phyloP scores from a whole-genome alignment of 1,284 basidiomycete genomes.

The Ustilago hordei region DNA sequence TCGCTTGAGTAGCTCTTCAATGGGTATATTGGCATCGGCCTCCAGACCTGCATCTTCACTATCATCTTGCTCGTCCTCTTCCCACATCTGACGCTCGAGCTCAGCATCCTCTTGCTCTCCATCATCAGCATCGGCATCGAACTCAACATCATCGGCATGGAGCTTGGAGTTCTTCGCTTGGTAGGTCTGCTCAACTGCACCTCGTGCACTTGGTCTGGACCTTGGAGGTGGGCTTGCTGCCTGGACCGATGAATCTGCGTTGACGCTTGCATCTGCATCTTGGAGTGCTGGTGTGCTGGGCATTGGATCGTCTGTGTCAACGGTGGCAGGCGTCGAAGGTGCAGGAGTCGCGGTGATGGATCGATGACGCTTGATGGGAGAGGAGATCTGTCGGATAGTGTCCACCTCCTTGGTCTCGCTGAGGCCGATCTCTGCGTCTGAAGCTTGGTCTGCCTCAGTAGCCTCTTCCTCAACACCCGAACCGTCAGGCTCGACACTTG shows the following conservation, averaged over 20 bases:
- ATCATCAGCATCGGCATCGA: slow-evolving; percentile 32
- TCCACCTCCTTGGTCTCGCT: slow-evolving; percentile 5
- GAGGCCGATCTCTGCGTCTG: background rate
- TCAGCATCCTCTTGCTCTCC: slow-evolving; percentile 62
- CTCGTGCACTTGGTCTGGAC: slow-evolving; percentile 18
- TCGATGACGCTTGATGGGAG: slow-evolving; percentile 13
- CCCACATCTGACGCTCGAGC: slow-evolving; percentile 66
- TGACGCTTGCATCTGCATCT: background rate
- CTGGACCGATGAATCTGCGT: background rate
- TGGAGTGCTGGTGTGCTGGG: slow-evolving; percentile 1
- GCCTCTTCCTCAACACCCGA: slow-evolving; percentile 28
- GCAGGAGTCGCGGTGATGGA: slow-evolving; percentile 17
- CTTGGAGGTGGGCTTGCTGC: slow-evolving; percentile 6
- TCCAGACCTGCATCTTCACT: slow-evolving; percentile 73
- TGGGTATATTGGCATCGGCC: slow-evolving; percentile 73
- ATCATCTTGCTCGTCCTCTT: slow-evolving; percentile 70
- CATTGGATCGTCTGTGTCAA: background rate
- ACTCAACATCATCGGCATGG: slow-evolving; percentile 41
- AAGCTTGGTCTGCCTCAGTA: slow-evolving; percentile 42
- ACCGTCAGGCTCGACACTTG: slow-evolving; percentile 26
- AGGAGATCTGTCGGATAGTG: slow-evolving; percentile 12
- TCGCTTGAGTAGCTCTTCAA: slow-evolving; percentile 73
- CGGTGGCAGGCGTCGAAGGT: slow-evolving; percentile 5
- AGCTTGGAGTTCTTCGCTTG: slow-evolving; percentile 25
- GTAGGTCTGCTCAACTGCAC: background rate